Base-by-base conservation (phyloP, 225 moss, liverwort and hornwort genomes). In the Bryoerythrophyllum caledonicum region DNA sequence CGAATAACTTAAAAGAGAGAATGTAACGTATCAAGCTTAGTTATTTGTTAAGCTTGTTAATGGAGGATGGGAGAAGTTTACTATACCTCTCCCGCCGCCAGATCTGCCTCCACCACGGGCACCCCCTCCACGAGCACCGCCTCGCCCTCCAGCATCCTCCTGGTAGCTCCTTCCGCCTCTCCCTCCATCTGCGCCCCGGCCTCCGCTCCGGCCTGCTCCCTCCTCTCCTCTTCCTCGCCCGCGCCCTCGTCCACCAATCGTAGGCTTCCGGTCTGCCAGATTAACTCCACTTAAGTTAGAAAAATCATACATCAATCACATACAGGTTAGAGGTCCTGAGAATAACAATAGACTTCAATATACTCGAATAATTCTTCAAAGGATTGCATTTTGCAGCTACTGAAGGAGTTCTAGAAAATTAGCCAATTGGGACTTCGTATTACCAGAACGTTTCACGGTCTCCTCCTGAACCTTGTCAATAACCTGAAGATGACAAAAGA, bases 381-480 rank as follows among this genome's bases (percentile, higher is more conserved):
- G 11, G 53, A 55, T 12, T 74, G 51, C 26, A 35, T n/a, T 17
- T 51, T 53, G 53, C 20, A 71, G 43, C 26, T 57, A 17, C 27
- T 28, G 12, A 23, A 53, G 15, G 7, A 53, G 48, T n/a, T 5
- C 4, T n/a, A 68, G 0, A 55, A 32, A 73, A 24, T 34, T 10
- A 44, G 34, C 51, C 24, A 2, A 52, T 24, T 37, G 11, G 6
- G 63, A 52, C 28, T 24, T 25, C 16, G 25, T 25, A n/a, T 17
- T 70, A 92, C 92, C 92, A 67, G 90, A 89, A 17, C 92, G 86
- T 78, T 89, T 90, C 41, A 89, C 86, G 11, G 90, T 85, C 26
- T 93, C 93, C 57, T 93, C 93, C 59, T 90, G 93, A 54, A 93
- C 93, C 73, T 90, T 93, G 73, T 93, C 90, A 21, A 93, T 93